These are phyloP conservation scores for Microcyclosporella mali DNA, from an alignment of 2,329 filamentous ascomycete species.

Conservation along the genomic window DNA sequence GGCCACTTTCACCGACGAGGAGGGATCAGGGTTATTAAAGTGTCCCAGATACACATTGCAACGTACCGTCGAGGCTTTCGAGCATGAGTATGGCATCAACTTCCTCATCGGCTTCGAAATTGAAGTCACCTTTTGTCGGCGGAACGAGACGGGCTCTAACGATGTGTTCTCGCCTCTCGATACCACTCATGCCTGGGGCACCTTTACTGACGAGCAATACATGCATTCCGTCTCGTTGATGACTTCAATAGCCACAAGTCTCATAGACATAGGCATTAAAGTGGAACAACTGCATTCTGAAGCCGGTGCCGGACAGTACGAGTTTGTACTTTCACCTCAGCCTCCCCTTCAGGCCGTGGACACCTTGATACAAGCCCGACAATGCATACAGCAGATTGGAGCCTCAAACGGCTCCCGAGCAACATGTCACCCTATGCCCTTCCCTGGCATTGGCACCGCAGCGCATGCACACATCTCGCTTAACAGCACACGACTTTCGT, in stretches of 20 bases:
- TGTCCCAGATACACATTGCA: slow-evolving; percentile 54
- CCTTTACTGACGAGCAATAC: slow-evolving; percentile 57
- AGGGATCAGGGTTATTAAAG: slow-evolving; percentile 46
- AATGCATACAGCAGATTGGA: slow-evolving; percentile 61
- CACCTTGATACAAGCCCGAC: slow-evolving; percentile 61
- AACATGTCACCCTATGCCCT: slow-evolving; percentile 69
- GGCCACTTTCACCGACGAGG: slow-evolving; percentile 57
- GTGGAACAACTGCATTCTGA: slow-evolving; percentile 72
- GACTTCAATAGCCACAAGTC: slow-evolving; percentile 57
- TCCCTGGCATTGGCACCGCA: slow-evolving; percentile 55
- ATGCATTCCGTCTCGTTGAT: slow-evolving; percentile 53
- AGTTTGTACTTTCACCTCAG: slow-evolving; percentile 62
- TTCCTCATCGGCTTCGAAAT: slow-evolving; percentile 75
- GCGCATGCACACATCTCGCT: slow-evolving; percentile 67
- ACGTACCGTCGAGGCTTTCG: slow-evolving; percentile 48
- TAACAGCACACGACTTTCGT: slow-evolving; percentile 32
- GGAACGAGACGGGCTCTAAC: neutral
- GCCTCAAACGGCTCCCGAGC: slow-evolving; percentile 57
- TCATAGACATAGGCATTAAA: slow-evolving; percentile 58
- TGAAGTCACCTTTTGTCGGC: slow-evolving; percentile 62
- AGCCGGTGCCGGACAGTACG: slow-evolving; percentile 67
- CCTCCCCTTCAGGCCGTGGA: slow-evolving; percentile 64
- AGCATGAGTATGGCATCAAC: slow-evolving; percentile 46
- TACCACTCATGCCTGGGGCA: slow-evolving; percentile 65
- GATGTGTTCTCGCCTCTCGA: slow-evolving; percentile 42